Percentiles rank a stretch among this genome's conserved stretches.
phyloP scores from a whole-genome alignment of 257 asterid genomes.

The Forsythia suspensa region DNA sequence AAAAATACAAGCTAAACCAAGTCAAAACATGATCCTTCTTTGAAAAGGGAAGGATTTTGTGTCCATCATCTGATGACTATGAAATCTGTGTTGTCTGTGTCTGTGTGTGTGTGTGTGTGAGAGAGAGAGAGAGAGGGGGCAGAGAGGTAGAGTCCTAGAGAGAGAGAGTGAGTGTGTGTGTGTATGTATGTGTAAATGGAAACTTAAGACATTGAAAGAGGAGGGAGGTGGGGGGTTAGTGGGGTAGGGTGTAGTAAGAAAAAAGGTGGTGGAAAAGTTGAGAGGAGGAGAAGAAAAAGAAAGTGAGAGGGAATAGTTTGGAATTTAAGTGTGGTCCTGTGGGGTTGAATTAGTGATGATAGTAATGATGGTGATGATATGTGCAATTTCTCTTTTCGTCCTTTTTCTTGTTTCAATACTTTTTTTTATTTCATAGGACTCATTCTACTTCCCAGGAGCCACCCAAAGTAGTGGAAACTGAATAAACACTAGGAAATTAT shows the following conservation, averaged over 20 bases:
- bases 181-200: constrained; percentile 12
- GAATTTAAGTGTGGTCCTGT: constrained; percentile 31
- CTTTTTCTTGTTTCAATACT: constrained; percentile 1
- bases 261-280: constrained; percentile 23
- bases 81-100: neutral
- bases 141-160: constrained; percentile 20
- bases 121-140: neutral
- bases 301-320: constrained; percentile 43
- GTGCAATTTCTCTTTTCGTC: constrained; percentile 30
- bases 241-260: constrained; percentile 25
- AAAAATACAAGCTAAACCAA: constrained; percentile 28
- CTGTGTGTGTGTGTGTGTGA: neutral
- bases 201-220: constrained; percentile 25
- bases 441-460: constrained; percentile 29
- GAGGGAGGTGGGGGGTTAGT: neutral
- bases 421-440: constrained; percentile 32
- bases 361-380: constrained; percentile 44
- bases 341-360: constrained; percentile 48
- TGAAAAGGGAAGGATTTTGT: constrained; percentile 32
- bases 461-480: neutral
- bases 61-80: constrained; percentile 24
- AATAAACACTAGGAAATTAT: neutral
- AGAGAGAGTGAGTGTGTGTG: constrained; percentile 1
- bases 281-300: constrained; percentile 37
- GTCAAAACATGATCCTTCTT: constrained; percentile 39